phyloP scores from a whole-genome alignment of 1,284 basidiomycete species.

The Apiotrichum montevideense region DNA sequence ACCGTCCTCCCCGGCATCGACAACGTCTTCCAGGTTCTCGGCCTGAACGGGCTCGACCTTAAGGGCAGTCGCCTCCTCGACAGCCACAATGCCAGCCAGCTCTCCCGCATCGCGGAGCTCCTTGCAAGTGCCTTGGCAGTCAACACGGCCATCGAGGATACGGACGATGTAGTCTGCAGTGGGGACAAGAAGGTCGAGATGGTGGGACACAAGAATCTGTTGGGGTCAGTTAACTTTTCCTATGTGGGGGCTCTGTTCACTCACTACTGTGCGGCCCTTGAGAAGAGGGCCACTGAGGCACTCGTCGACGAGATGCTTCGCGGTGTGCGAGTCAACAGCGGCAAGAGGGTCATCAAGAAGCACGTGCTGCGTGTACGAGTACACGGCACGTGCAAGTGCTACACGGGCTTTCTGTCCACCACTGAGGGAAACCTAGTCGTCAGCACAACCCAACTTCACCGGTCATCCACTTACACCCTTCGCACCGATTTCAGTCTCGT shows the following conservation, averaged over 20 bases:
- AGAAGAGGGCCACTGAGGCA: constrained; percentile 62
- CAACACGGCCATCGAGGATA: constrained; percentile 56
- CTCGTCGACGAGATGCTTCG: constrained; percentile 62
- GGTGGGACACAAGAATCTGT: constrained; percentile 74
- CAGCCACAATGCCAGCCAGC: constrained; percentile 45
- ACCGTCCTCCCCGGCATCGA: constrained; percentile 49
- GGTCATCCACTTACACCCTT: constrained; percentile 56
- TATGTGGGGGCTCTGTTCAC: constrained; percentile 5
- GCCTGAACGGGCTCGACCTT: constrained; percentile 48
- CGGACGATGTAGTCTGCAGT: constrained; percentile 60
- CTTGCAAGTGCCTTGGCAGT: constrained; percentile 55
- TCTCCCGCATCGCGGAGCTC: constrained; percentile 55
- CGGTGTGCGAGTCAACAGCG: constrained; percentile 84
- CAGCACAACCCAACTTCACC: constrained; percentile 4
- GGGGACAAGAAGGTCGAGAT: constrained; percentile 65
- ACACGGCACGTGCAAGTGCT: constrained; percentile 51
- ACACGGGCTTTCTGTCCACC: constrained; percentile 77
- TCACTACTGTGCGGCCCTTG: constrained; percentile 58
- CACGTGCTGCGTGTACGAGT: constrained; percentile 57
- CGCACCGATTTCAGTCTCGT: constrained; percentile 63
- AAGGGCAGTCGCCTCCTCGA: constrained; percentile 50
- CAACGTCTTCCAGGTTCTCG: constrained; percentile 18
- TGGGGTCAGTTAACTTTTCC: neutral
- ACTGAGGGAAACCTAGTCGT: constrained; percentile 45
- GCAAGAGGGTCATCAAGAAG: constrained; percentile 83